These are phyloP conservation scores for Diospyros kaki DNA, from an alignment of 148 eudicot species.

Conservation along the genomic window DNA sequence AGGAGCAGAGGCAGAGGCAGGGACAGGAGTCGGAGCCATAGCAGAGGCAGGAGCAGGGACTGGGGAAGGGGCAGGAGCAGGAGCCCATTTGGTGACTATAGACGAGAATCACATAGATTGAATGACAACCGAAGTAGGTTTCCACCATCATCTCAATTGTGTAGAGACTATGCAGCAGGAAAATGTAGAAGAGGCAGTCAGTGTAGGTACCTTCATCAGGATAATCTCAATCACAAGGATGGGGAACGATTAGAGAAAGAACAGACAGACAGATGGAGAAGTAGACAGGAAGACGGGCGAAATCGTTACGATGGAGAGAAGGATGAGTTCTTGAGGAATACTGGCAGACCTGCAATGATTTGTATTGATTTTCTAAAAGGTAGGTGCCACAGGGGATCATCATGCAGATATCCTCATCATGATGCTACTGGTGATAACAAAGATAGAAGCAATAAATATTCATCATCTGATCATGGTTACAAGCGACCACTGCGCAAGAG, in stretches of 20 bases:
- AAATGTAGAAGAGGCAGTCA: constrained; percentile 58
- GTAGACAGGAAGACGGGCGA: constrained; percentile 37
- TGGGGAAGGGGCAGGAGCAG: constrained; percentile 31
- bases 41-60: constrained; percentile 19
- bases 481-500: constrained; percentile 13
- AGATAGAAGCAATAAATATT: constrained; percentile 24
- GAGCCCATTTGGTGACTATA: constrained; percentile 41
- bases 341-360: constrained; percentile 26
- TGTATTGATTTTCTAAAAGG: constrained; percentile 49
- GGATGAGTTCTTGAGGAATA: constrained; percentile 16
- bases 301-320: constrained; percentile 13
- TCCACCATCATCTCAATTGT: constrained; percentile 33
- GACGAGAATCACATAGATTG: constrained; percentile 34
- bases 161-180: constrained; percentile 64
- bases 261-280: constrained; percentile 38
- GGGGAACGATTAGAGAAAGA: constrained; percentile 37
- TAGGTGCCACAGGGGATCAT: constrained; percentile 35
- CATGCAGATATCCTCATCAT: constrained; percentile 34
- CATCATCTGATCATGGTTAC: constrained; percentile 20
- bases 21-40: background rate
- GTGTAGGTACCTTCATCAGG: constrained; percentile 61
- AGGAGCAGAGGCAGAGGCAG: constrained; percentile 10
- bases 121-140: constrained; percentile 42
- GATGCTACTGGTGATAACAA: constrained; percentile 26
- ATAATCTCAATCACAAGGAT: constrained; percentile 27